These are phyloP conservation scores for Ustilago shanxiensis DNA, from an alignment of 1,284 basidiomycete genomes.

Conservation along the genomic window DNA sequence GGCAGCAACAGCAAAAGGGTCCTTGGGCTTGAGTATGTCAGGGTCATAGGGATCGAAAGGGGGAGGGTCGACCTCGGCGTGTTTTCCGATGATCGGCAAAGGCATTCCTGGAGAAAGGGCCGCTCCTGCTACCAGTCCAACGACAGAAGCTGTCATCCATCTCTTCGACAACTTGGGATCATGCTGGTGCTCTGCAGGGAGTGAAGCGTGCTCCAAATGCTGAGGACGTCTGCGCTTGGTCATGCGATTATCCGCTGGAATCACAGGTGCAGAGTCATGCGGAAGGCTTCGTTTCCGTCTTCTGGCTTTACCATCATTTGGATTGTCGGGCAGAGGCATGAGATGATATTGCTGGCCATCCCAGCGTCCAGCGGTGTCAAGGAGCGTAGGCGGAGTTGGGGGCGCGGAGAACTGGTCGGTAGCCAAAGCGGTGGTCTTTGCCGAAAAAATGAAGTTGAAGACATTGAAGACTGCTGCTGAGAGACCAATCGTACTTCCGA, in stretches of 20 bases:
- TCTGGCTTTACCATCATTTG: not conserved
- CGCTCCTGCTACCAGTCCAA: slow-evolving; percentile 12
- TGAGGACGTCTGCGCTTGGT: slow-evolving; percentile 13
- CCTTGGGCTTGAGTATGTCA: slow-evolving; percentile 27
- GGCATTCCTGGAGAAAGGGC: slow-evolving; percentile 12
- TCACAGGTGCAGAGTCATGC: not conserved
- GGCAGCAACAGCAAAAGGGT: slow-evolving; percentile 25
- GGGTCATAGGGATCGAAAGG: slow-evolving; percentile 47
- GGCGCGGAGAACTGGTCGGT: slow-evolving; percentile 27
- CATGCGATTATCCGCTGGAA: not conserved
- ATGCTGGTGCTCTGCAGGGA: not conserved
- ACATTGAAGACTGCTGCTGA: slow-evolving; percentile 23
- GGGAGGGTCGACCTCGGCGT: slow-evolving; percentile 6
- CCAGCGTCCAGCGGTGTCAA: slow-evolving; percentile 35
- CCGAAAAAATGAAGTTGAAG: slow-evolving; percentile 30
- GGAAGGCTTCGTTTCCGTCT: slow-evolving; percentile 14
- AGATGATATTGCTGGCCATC: slow-evolving; percentile 17
- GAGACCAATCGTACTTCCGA: slow-evolving; percentile 23
- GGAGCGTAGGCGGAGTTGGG: slow-evolving; percentile 37
- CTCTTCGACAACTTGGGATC: slow-evolving; percentile 11
- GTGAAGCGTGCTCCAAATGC: not conserved
- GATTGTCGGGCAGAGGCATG: slow-evolving; percentile 21
- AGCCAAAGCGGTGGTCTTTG: slow-evolving; percentile 38
- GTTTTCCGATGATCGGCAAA: not conserved
- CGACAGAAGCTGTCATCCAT: not conserved